Percentiles rank a stretch among this genome's conserved stretches.
These are phyloP conservation scores for Cryptococcus jaspeensis DNA, from an alignment of 1,284 basidiomycete genomes.

Conservation along the genomic window DNA sequence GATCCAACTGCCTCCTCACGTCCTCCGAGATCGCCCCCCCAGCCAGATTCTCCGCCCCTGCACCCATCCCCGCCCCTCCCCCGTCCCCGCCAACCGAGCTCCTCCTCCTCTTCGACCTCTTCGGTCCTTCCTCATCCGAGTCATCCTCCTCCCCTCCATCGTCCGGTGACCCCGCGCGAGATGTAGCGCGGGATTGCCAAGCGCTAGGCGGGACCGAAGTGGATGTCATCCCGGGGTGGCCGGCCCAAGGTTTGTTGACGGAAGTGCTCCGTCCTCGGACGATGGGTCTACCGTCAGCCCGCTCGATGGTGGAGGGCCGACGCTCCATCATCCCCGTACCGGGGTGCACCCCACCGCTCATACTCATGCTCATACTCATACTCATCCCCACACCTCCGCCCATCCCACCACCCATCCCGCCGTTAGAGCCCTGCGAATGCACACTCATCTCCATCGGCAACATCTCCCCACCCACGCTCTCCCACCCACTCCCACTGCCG, in stretches of 20 bases:
- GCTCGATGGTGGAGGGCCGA: slow-evolving; percentile 16
- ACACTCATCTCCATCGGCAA: slow-evolving; percentile 3
- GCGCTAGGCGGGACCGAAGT: slow-evolving; percentile 42
- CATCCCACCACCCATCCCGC: neutral
- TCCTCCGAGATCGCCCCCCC: slow-evolving; percentile 56
- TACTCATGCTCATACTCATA: no score
- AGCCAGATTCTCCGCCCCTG: slow-evolving; percentile 4
- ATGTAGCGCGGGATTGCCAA: slow-evolving; percentile 35
- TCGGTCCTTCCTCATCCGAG: slow-evolving; percentile 38
- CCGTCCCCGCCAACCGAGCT: slow-evolving; percentile 36
- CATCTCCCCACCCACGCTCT: slow-evolving; percentile 5
- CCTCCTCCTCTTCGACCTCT: slow-evolving; percentile 39
- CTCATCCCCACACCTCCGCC: no score
- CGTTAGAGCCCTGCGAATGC: neutral
- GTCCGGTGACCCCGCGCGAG: slow-evolving; percentile 26
- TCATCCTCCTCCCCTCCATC: slow-evolving; percentile 42
- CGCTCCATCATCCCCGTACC: slow-evolving; percentile 8
- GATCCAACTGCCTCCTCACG: slow-evolving; percentile 77
- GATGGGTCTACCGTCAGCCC: slow-evolving; percentile 42
- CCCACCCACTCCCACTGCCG: slow-evolving; percentile 6
- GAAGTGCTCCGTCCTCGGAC: slow-evolving; percentile 40
- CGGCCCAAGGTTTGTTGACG: slow-evolving; percentile 28
- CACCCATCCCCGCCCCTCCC: slow-evolving; percentile 13
- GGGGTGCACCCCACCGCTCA: no score
- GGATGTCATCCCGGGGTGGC: slow-evolving; percentile 25